A percentile compares a stretch with the other conserved stretches of the same genome.
These are phyloP conservation scores for Trametes meyenii DNA, from an alignment of 768 basidiomycete species.

Conservation along the genomic window DNA sequence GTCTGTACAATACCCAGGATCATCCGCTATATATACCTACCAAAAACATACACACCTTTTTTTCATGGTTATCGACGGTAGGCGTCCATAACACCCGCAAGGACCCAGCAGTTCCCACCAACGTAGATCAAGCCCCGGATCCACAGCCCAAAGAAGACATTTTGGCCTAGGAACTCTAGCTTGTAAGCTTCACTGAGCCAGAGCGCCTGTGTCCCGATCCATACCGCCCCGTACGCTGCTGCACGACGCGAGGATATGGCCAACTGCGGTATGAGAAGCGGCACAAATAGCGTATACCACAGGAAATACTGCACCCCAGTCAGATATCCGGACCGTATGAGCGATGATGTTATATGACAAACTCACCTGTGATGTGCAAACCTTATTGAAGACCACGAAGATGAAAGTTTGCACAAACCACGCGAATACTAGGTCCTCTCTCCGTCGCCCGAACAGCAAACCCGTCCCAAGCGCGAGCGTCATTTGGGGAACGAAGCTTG, in stretches of 20 bases:
- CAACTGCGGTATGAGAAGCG: slow-evolving; percentile 74
- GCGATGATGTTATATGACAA: not conserved
- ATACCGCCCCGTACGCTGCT: slow-evolving; percentile 51
- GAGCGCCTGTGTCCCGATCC: slow-evolving; percentile 79
- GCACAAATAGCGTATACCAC: slow-evolving; percentile 92
- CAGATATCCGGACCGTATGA: not conserved
- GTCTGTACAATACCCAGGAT: slow-evolving; percentile 17
- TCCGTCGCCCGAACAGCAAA: slow-evolving; percentile 62
- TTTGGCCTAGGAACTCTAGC: slow-evolving; percentile 83
- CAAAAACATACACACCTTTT: slow-evolving; percentile 6
- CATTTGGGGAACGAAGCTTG: slow-evolving; percentile 86
- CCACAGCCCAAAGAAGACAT: slow-evolving; percentile 82
- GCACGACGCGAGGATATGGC: slow-evolving; percentile 49
- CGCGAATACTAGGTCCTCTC: slow-evolving; percentile 68
- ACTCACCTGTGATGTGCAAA: slow-evolving; percentile 93
- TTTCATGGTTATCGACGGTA: slow-evolving; percentile 34
- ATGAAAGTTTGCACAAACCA: slow-evolving; percentile 91
- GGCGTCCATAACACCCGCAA: slow-evolving; percentile 61
- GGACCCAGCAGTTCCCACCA: slow-evolving; percentile 77
- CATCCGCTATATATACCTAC: slow-evolving; percentile 12
- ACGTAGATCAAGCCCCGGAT: slow-evolving; percentile 74
- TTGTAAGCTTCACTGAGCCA: slow-evolving; percentile 93
- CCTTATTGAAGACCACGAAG: slow-evolving; percentile 98
- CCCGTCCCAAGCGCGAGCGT: slow-evolving; percentile 70
- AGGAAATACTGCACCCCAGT: slow-evolving; percentile 79